These are phyloP conservation scores for Psophocarpus tetragonolobus DNA, from an alignment of 306 rosid genomes.

Conservation along the genomic window DNA sequence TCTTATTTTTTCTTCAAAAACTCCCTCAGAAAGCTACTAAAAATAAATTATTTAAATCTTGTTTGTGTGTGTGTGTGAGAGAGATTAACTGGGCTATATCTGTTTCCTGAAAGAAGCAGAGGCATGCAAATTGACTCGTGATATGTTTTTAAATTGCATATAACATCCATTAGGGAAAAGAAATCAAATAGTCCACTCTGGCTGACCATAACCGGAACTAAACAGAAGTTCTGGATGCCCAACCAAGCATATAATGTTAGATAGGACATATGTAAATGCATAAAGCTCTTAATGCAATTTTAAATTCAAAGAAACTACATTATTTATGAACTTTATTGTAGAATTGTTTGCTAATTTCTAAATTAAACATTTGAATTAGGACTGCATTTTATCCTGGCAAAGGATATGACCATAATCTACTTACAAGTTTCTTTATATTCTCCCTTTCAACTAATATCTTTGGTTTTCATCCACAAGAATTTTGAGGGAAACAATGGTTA, in stretches of 20 bases:
- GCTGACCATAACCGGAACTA: constrained; percentile 3
- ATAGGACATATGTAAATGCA: background rate
- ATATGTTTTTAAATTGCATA: background rate
- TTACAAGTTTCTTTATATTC: background rate
- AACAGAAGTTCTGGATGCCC: background rate
- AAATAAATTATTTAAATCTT: background rate
- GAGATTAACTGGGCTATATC: background rate
- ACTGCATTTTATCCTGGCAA: constrained; percentile 22
- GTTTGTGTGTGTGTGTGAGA: background rate
- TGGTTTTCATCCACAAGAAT: constrained; percentile 41
- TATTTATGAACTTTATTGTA: constrained; percentile 3
- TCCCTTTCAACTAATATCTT: constrained; percentile 28
- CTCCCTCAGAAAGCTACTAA: background rate
- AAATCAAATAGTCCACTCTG: background rate
- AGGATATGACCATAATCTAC: background rate
- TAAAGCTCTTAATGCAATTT: background rate
- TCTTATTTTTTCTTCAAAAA: background rate
- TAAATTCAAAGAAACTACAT: background rate
- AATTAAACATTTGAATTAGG: background rate
- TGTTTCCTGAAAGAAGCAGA: constrained; percentile 13
- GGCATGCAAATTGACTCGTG: background rate
- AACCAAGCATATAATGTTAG: background rate
- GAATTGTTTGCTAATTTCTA: constrained; percentile 23
- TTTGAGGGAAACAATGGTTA: constrained; percentile 67
- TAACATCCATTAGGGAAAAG: background rate